Conservation (phyloP, 2,329 filamentous ascomycete genomes). For the Venturia carpophila region DNA sequence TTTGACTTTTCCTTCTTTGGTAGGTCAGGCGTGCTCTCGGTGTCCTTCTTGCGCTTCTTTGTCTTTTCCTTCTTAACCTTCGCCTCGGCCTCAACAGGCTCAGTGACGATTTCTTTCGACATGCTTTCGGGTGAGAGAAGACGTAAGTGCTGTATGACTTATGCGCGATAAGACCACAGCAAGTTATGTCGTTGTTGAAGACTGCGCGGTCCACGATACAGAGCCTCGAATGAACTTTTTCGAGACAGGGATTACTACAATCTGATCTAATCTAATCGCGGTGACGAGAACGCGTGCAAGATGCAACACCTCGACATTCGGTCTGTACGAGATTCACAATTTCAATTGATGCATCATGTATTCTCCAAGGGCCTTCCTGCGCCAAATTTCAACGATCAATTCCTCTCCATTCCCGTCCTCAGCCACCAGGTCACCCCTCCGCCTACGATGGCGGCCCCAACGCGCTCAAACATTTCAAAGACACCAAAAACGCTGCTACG, state of each 20-base stretch:
- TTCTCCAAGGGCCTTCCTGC: not conserved
- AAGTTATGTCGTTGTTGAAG: not conserved
- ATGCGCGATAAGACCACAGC: not conserved
- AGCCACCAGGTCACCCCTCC: not conserved
- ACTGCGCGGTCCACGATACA: no score
- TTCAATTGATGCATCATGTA: slow-evolving; percentile 10
- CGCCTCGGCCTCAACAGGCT: not conserved
- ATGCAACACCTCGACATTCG: not conserved
- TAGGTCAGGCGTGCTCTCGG: not conserved
- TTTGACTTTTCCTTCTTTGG: slow-evolving; percentile 16
- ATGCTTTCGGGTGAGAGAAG: not conserved
- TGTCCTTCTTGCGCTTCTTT: slow-evolving; percentile 15
- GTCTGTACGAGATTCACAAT: not conserved
- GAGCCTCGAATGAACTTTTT: not conserved
- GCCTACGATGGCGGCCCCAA: slow-evolving; percentile 9
- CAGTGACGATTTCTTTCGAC: not conserved
- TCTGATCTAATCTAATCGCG: slow-evolving; percentile 8
- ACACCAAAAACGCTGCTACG: slow-evolving; percentile 26
- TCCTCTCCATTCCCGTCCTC: not conserved
- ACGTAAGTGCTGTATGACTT: no score
- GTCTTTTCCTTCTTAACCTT: slow-evolving; percentile 11
- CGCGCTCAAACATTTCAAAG: slow-evolving; percentile 9
- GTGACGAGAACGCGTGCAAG: not conserved
- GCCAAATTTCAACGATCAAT: not conserved
- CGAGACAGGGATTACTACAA: not conserved